Percentiles rank a stretch among this genome's conserved stretches.
Conservation (phyloP, 306 rosid genomes). For the Quercus robur region DNA sequence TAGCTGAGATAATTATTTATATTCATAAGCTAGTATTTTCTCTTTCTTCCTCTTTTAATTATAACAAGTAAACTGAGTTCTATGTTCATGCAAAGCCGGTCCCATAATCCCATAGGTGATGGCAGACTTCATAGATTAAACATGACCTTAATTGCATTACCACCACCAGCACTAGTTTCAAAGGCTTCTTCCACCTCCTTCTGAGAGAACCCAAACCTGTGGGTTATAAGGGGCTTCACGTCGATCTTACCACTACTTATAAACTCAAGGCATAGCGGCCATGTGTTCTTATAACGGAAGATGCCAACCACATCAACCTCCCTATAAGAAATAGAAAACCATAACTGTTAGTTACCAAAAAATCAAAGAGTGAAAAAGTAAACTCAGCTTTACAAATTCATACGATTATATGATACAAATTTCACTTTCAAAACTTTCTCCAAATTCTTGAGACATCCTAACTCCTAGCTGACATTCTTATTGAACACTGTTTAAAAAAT, state of each 20-base stretch:
- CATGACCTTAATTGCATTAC: slow-evolving; percentile 92
- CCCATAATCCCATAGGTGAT: not conserved
- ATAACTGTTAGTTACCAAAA: not conserved
- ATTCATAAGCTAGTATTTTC: not conserved
- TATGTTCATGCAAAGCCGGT: not conserved
- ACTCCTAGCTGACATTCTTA: not conserved
- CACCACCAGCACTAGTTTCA: slow-evolving; percentile 95
- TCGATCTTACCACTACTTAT: slow-evolving; percentile 77
- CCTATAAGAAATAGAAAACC: slow-evolving; percentile 35
- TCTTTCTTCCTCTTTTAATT: not conserved
- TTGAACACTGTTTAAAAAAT: not conserved
- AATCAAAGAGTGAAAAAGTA: not conserved
- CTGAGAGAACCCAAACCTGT: slow-evolving; percentile 82
- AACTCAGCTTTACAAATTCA: not conserved
- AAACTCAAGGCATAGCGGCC: slow-evolving; percentile 92
- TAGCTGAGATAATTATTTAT: not conserved
- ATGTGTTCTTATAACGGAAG: slow-evolving; percentile 83
- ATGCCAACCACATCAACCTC: slow-evolving; percentile 89
- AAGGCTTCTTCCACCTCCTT: slow-evolving; percentile 87
- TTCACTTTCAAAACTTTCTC: not conserved
- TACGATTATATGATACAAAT: not conserved
- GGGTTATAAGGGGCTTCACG: slow-evolving; percentile 84
- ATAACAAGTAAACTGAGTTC: not conserved
- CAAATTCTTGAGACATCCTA: too few relatives aligned
- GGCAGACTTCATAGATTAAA: slow-evolving; percentile 55